A percentile compares a stretch with the other conserved stretches of the same genome.
Conservation (phyloP, 768 basidiomycete genomes). For the Coprinopsis sp. region DNA sequence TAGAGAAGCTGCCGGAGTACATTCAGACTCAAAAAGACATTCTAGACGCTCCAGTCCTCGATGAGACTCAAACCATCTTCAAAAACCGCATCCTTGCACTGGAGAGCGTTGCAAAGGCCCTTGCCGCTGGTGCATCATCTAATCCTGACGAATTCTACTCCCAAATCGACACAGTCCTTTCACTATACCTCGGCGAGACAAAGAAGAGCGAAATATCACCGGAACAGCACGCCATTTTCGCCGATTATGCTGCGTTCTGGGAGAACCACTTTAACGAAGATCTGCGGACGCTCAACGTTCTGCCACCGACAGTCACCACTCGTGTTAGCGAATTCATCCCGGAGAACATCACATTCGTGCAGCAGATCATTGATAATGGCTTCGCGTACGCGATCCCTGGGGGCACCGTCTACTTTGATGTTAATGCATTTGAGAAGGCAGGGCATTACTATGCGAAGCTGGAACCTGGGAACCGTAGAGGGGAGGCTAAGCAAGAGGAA, state of each 20-base stretch:
- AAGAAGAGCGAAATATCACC: slow-evolving; percentile 10
- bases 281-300: slow-evolving; percentile 84
- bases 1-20: slow-evolving; percentile 6
- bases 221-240: slow-evolving; percentile 9
- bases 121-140: background rate
- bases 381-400: slow-evolving; percentile 58
- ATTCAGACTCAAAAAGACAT: slow-evolving; percentile 5
- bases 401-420: slow-evolving; percentile 93
- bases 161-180: slow-evolving; percentile 6
- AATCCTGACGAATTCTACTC: slow-evolving; percentile 3
- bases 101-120: slow-evolving; percentile 8
- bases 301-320: slow-evolving; percentile 85
- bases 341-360: slow-evolving; percentile 88
- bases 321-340: slow-evolving; percentile 97
- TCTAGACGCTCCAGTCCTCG: slow-evolving; percentile 7
- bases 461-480: slow-evolving; percentile 48
- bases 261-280: slow-evolving; percentile 87
- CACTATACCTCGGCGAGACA: slow-evolving; percentile 5
- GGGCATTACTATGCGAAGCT: slow-evolving; percentile 90
- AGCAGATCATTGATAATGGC: slow-evolving; percentile 81
- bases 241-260: slow-evolving; percentile 72
- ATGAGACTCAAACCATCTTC: slow-evolving; percentile 10
- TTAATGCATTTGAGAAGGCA: slow-evolving; percentile 70
- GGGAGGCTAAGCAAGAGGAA: slow-evolving; percentile 10
- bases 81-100: slow-evolving; percentile 9